Percentiles rank a stretch among this genome's conserved stretches.
These are phyloP conservation scores for Mortierella antarctica DNA, from an alignment of 192 early-diverging fungal genomes.

Conservation along the genomic window DNA sequence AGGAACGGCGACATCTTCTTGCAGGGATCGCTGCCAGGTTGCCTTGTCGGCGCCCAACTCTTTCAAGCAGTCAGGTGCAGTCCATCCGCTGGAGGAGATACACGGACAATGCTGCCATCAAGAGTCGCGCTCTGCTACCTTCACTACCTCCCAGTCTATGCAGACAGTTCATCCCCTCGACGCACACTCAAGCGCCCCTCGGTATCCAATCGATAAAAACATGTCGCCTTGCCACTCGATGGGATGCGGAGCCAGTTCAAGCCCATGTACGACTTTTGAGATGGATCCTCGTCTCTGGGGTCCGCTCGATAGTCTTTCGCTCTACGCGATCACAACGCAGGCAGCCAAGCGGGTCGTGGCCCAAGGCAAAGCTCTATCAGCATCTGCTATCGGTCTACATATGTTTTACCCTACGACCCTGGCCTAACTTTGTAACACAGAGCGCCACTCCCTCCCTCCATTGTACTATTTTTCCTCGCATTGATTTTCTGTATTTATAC, in stretches of 20 bases:
- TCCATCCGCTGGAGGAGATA: constrained; percentile 34
- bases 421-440: constrained; percentile 2
- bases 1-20: constrained; percentile 19
- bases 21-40: constrained; percentile 1
- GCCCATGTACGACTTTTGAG: constrained; percentile 4
- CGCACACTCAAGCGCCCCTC: constrained; percentile 6
- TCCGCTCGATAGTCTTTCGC: constrained; percentile 31
- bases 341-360: constrained; percentile 50
- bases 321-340: constrained; percentile 47
- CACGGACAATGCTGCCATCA: constrained; percentile 9
- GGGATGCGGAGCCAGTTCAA: constrained; percentile 3
- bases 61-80: constrained; percentile 11
- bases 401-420: constrained; percentile 45
- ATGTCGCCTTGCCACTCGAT: constrained; percentile 14
- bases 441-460: too few species aligned
- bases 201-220: constrained; percentile 20
- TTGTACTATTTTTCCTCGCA: too few species aligned
- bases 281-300: constrained; percentile 45
- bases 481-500: too few species aligned
- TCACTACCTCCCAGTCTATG: not conserved
- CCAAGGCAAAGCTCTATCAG: constrained; percentile 38
- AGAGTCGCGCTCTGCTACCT: not conserved
- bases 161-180: not conserved
- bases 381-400: constrained; percentile 30
- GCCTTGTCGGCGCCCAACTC: constrained; percentile 7